Conservation (phyloP, 2,329 filamentous ascomycete species). For the Penicillium janthinellum region DNA sequence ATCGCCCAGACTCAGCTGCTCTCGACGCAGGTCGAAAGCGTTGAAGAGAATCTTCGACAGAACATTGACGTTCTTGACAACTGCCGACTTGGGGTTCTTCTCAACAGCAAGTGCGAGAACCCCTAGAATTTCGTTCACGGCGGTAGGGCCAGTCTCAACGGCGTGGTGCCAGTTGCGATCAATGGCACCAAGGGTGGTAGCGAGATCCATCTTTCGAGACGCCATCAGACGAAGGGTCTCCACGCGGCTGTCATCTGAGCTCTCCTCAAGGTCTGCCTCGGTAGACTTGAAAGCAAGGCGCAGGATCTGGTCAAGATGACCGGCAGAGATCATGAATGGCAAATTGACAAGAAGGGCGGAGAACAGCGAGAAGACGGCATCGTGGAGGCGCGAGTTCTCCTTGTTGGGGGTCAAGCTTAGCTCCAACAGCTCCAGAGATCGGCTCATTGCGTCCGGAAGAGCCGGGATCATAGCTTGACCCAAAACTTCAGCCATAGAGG, state of each 20-base stretch:
- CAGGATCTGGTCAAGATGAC: conserved; percentile 72
- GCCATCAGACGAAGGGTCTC: conserved; percentile 75
- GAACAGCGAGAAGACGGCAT: conserved; percentile 79
- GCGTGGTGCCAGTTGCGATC: conserved; percentile 71
- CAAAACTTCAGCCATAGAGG: conserved; percentile 85
- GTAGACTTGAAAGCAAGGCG: conserved; percentile 73
- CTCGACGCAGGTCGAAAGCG: conserved; percentile 53
- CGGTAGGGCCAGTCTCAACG: conserved; percentile 63
- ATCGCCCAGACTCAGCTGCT: conserved; percentile 35
- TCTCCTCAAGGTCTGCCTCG: conserved; percentile 60
- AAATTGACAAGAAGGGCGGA: conserved; percentile 78
- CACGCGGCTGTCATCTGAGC: conserved; percentile 65
- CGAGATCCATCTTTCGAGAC: conserved; percentile 69
- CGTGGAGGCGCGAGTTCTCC: conserved; percentile 68
- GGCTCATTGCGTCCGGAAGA: conserved; percentile 73
- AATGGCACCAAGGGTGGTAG: conserved; percentile 72
- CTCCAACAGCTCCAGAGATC: conserved; percentile 70
- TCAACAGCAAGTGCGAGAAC: conserved; percentile 72
- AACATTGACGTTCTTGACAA: conserved; percentile 72
- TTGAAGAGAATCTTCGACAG: conserved; percentile 65
- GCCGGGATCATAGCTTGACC: conserved; percentile 83
- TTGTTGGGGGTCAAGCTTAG: conserved; percentile 59
- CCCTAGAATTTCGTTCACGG: conserved; percentile 68
- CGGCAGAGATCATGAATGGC: conserved; percentile 82
- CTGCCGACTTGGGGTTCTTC: conserved; percentile 72